phyloP scores from a whole-genome alignment of 768 basidiomycete species.

The Kwoniella sp. region DNA sequence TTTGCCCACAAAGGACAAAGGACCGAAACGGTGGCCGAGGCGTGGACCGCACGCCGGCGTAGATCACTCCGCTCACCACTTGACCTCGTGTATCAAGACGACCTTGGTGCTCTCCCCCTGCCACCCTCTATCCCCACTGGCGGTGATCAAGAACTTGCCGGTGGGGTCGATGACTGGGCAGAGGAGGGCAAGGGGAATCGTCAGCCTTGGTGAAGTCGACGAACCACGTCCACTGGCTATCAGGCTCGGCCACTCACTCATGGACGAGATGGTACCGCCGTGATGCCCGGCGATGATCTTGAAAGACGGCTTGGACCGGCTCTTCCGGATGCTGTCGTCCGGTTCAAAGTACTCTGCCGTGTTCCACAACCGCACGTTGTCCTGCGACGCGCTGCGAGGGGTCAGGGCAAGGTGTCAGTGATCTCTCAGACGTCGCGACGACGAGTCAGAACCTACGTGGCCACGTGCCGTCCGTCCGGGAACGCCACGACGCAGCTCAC shows the following conservation, averaged over 20 bases:
- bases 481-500: conserved; percentile 88
- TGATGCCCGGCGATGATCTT: conserved; percentile 95
- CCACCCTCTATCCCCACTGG: conserved; percentile 92
- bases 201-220: background rate
- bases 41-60: no score
- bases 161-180: conserved; percentile 77
- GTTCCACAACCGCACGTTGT: conserved; percentile 93
- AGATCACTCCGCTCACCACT: conserved; percentile 49
- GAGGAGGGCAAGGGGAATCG: background rate
- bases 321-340: conserved; percentile 61
- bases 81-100: conserved; percentile 86
- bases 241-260: conserved; percentile 61
- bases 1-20: no score
- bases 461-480: conserved; percentile 85
- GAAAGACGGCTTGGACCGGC: conserved; percentile 64
- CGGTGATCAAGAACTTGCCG: conserved; percentile 78
- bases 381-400: conserved; percentile 69
- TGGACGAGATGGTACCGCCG: conserved; percentile 86
- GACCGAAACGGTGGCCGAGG: no score
- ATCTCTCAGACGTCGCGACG: background rate
- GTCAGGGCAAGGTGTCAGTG: background rate
- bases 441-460: conserved; percentile 63
- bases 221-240: background rate
- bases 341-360: conserved; percentile 68
- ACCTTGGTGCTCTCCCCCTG: conserved; percentile 84